Evolutionary conservation across 805 yeast genomes (phyloP), one percentile per base, ranked within the genome.

Genomic region (Kodamaea sagamina): DNA sequence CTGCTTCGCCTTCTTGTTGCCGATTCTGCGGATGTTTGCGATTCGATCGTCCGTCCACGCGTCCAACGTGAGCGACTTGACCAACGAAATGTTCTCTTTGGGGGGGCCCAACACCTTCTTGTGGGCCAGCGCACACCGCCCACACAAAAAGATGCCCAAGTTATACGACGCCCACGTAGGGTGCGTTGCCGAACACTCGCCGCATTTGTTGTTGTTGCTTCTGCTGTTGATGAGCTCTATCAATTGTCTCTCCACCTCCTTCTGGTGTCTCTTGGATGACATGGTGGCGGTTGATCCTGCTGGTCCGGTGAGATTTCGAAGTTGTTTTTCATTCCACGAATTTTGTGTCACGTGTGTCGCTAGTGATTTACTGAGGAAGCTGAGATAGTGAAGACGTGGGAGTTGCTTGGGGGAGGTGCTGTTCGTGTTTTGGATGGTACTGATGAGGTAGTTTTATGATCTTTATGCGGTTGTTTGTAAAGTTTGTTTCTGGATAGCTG

Each of bases 121-220:
- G 62, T 88, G 96, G 25, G 82, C 73, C 3, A 87, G 79, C 6
- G 95, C 92, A 72, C 96, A 88, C 50, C 93, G 69, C 11, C 93
- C 93, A 67, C 96, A 88, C 12, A 88, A 67, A 46, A 88, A 81
- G 4, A 86, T 65, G 19, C 95, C 95, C 32, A 86, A 47, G 47
- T 59, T 68, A 44, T 55, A 62, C 28, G 72, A 67, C 2, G 74
- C 75, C 74, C 74, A 71, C 52, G 85, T 86, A 6, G 95, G 93
- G 60, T 75, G 82, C 3, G 76, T 58, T 4, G 79, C 66, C 2
- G 78, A 77, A 65, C 95, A 87, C 58, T 87, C 96, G 27, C 89
- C 95, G 62, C 96, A 87, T 57, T 72, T 78, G 61, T 85, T 86
- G 37, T 69, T 66, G 58, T 86, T 87, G 12, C 63, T 79, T 9